Evolutionary conservation across 2,329 filamentous ascomycete species (phyloP).

Genomic region (Aureobasidium sp.): DNA sequence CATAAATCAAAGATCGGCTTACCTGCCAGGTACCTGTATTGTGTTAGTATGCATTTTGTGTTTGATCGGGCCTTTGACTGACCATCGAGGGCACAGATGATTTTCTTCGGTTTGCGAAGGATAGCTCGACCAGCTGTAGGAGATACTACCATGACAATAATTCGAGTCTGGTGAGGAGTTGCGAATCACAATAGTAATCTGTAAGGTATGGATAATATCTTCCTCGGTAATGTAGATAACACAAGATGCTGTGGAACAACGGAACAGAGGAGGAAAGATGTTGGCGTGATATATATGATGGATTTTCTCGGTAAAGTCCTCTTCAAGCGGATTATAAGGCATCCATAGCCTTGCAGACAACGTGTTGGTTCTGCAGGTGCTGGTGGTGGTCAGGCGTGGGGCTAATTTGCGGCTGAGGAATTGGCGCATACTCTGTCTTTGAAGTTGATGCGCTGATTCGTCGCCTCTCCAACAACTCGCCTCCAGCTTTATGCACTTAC

Average conservation of each 20-base stretch:
- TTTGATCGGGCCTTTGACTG: background rate
- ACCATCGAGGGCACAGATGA: slow-evolving; percentile 10
- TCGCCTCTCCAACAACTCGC: background rate
- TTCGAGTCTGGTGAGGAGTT: background rate
- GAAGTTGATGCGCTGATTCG: background rate
- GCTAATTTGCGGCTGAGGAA: slow-evolving; percentile 1
- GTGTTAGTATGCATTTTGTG: background rate
- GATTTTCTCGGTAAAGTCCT: background rate
- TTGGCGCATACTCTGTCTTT: background rate
- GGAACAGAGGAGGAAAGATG: background rate
- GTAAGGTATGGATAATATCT: background rate
- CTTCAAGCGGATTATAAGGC: background rate
- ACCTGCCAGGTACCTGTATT: slow-evolving; percentile 24
- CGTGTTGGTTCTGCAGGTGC: background rate
- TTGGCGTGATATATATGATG: background rate
- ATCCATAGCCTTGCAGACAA: slow-evolving; percentile 1
- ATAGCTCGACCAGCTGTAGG: slow-evolving; percentile 1
- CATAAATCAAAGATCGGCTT: background rate
- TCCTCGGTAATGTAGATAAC: background rate
- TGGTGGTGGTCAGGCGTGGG: slow-evolving; percentile 2
- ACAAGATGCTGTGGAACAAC: background rate
- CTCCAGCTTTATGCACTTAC: background rate
- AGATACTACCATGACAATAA: background rate
- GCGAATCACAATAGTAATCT: background rate
- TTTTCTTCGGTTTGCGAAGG: slow-evolving; percentile 9